Evolutionary conservation across 495 filamentous ascomycete genomes (phyloP).

Genomic region (Talaromyces trachyspermus): DNA sequence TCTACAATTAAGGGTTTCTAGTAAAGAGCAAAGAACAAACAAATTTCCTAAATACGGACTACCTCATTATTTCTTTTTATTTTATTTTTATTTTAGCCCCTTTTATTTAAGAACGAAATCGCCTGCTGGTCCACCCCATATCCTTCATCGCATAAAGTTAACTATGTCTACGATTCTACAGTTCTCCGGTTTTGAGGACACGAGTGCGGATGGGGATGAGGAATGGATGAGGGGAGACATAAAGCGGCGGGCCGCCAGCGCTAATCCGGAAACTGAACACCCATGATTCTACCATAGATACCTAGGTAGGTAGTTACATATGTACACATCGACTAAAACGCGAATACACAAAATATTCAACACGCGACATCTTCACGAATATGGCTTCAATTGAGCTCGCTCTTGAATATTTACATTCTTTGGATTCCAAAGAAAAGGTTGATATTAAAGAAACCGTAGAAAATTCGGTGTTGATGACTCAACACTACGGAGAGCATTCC

Average conservation of each 20-base stretch:
- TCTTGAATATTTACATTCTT: neutral
- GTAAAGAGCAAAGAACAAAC: neutral
- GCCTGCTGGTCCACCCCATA: neutral
- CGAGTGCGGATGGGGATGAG: too few species aligned
- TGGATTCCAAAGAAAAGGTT: neutral
- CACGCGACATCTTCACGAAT: neutral
- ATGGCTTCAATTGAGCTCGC: neutral
- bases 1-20: too few species aligned
- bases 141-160: neutral
- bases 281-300: too few species aligned
- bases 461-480: neutral
- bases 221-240: too few species aligned
- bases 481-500: neutral
- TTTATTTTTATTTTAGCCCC: too few species aligned
- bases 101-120: too few species aligned
- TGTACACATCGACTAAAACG: too few species aligned
- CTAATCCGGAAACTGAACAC: too few species aligned
- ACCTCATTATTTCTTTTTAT: neutral
- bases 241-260: too few species aligned
- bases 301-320: too few species aligned
- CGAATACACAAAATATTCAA: too few species aligned
- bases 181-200: too few species aligned
- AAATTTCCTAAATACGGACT: neutral
- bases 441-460: neutral
- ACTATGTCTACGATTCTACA: conserved; percentile 12